Base-by-base conservation (phyloP, 345 rosid genomes). In the Fremontodendron californicum region DNA sequence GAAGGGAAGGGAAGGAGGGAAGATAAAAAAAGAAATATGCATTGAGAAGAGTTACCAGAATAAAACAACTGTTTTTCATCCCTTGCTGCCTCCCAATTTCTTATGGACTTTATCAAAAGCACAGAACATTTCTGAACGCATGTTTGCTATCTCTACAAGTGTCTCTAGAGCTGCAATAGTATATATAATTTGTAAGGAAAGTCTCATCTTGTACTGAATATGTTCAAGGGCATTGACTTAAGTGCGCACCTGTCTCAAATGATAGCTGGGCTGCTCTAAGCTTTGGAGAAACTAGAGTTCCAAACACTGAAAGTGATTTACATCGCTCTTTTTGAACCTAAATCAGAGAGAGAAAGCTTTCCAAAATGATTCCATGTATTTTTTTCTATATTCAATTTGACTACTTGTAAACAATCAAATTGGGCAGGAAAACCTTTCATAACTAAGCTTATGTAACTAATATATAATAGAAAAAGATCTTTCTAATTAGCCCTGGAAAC, bases 251-350 rank as follows among this genome's bases (percentile, higher is more conserved):
- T 86, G 88, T 84, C 83, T 92, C 99, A 80, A 96, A 96, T 46
- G 99, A 90, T 73, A 88, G 75, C 83, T 96, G 99, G 33, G 96
- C 81, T 25, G 90, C 75, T 72, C 91, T 90, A 76, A 96, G 94
- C 91, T 90, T 93, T 23, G 99, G 98, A 6, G 99, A 93, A 74
- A 93, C 91, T 63, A 96, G 81, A 74, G 91, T 85, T 78, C 98
- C 99, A 82, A 96, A 93, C 62, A 93, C 79, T 0, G 93, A 87
- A 31, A 93, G 77, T 39, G 85, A 84, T 83, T 86, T 96, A 7
- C 82, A 80, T 52, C 98, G 87, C 86, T 89, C 94, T 84, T 83
- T 86, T 76, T 92, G 88, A 79, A 91, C 88, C 97, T 93, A 66
- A 19, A 76, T 77, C 74, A 57, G 69, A 55, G 23, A 51, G 16